Conservation (phyloP, 2,329 filamentous ascomycete species). For the Trichoderma endophyticum region DNA sequence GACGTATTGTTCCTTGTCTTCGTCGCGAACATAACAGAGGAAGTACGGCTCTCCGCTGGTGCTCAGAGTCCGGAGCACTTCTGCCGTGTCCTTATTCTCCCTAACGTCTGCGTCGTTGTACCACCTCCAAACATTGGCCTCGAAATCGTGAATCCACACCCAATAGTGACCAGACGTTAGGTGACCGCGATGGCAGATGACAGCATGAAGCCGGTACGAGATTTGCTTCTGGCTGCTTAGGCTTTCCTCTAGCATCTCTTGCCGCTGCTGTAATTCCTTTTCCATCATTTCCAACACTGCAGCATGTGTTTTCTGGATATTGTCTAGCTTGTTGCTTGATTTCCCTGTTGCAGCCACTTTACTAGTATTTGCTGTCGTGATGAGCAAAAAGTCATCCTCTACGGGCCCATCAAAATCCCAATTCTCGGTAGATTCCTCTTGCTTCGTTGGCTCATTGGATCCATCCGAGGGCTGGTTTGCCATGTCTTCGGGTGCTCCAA, state of each 20-base stretch:
- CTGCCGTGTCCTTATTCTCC: constrained; percentile 59
- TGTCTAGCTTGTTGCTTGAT: constrained; percentile 16
- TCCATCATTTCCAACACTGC: constrained; percentile 44
- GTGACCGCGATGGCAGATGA: constrained; percentile 83
- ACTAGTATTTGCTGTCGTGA: constrained; percentile 23
- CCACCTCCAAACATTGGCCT: constrained; percentile 76
- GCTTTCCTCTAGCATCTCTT: constrained; percentile 28
- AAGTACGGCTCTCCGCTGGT: constrained; percentile 75
- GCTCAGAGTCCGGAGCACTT: constrained; percentile 67
- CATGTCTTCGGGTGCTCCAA: constrained; percentile 19
- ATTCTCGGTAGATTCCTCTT: not conserved
- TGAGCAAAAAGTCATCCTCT: constrained; percentile 36
- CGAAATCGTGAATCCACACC: constrained; percentile 93
- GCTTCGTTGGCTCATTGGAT: constrained; percentile 1
- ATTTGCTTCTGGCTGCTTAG: constrained; percentile 56
- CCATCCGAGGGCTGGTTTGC: not conserved
- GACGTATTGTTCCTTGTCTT: constrained; percentile 55
- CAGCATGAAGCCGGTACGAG: constrained; percentile 81
- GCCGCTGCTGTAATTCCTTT: constrained; percentile 37
- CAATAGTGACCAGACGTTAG: constrained; percentile 85
- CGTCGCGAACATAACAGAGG: constrained; percentile 75
- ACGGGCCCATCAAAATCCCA: constrained; percentile 41
- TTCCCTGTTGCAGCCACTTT: not conserved
- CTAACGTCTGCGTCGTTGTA: constrained; percentile 89
- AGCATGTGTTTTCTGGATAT: constrained; percentile 25